Evolutionary conservation across 1,284 basidiomycete species (phyloP), one percentile per base, ranked within the genome.

Genomic region (Rhodotorula sp.): DNA sequence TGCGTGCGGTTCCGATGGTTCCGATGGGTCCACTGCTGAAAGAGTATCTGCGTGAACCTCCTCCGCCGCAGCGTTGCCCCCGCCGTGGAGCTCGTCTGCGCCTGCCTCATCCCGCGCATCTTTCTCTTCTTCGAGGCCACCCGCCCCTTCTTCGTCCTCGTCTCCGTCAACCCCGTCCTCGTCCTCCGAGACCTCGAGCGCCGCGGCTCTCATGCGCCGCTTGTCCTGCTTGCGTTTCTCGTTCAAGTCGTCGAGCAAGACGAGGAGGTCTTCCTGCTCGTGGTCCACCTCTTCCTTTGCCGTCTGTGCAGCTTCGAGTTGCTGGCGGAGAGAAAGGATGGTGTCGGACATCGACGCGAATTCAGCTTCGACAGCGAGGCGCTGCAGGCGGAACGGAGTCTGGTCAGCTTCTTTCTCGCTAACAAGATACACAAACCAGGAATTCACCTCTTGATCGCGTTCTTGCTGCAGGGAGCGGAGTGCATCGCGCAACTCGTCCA

Each of bases 181-280:
- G 53, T 82, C 81, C 17, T 83, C 82, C 56, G 79, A 80, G 15
- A 97, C 94, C 37, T 94, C 91, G 78, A 91, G 75, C 0, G 90
- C 91, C 29, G 86, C 87, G 62, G 85, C 86, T 75, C 85, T 83
- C 83, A 98, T 86, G 74, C 83, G 83, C 56, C 81, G 84, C 83
- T 97, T 97, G 80, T 98, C 95, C 72, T 83, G 83, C 80, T 86
- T 87, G 62, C 93, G 84, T 82, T 98, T 98, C 76, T 84, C 86
- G 60, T 87, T 91, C 63, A 98, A 83, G 81, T 99, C 96, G 77
- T 99, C 96, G 6, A 99, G 84, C 48, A 98, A 82, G 0, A 99
- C 94, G 3, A 99, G 84, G 66, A 99, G 80, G 84, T 78, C 76
- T 59, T 75, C 84, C 75, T 89, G 86, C 30, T 88, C 85, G 2